Conservation (phyloP, 257 asterid species). For the Solanum boliviense region DNA sequence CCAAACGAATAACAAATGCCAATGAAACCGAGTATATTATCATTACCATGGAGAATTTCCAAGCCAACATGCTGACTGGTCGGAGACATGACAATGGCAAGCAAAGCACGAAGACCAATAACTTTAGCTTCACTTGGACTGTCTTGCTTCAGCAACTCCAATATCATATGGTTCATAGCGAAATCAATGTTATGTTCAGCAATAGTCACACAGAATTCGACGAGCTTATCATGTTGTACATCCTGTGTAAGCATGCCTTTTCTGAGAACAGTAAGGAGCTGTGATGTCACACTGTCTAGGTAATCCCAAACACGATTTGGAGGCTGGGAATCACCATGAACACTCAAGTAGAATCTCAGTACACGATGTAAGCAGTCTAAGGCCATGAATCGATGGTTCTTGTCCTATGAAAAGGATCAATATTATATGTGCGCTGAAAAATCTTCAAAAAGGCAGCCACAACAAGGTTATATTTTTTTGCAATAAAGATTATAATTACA, state of each 20-base stretch:
- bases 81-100: slow-evolving; percentile 96
- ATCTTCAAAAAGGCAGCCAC: not conserved
- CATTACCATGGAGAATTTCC: slow-evolving; percentile 92
- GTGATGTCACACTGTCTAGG: slow-evolving; percentile 96
- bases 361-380: slow-evolving; percentile 96
- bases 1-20: slow-evolving; percentile 4
- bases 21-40: slow-evolving; percentile 10
- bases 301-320: slow-evolving; percentile 95
- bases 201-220: slow-evolving; percentile 93
- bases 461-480: not conserved
- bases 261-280: slow-evolving; percentile 81
- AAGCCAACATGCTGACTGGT: slow-evolving; percentile 86
- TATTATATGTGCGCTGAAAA: slow-evolving; percentile 2
- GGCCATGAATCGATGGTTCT: slow-evolving; percentile 98
- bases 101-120: slow-evolving; percentile 97
- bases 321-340: slow-evolving; percentile 91
- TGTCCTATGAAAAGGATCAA: slow-evolving; percentile 55
- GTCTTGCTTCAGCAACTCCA: slow-evolving; percentile 94
- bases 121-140: slow-evolving; percentile 96
- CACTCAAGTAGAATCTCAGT: slow-evolving; percentile 85
- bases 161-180: slow-evolving; percentile 89
- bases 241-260: slow-evolving; percentile 97
- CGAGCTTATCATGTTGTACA: slow-evolving; percentile 95
- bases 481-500: not conserved
- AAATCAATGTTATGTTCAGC: slow-evolving; percentile 99